Base-by-base conservation (phyloP, 331 rosid genomes). In the Malus hybrid region DNA sequence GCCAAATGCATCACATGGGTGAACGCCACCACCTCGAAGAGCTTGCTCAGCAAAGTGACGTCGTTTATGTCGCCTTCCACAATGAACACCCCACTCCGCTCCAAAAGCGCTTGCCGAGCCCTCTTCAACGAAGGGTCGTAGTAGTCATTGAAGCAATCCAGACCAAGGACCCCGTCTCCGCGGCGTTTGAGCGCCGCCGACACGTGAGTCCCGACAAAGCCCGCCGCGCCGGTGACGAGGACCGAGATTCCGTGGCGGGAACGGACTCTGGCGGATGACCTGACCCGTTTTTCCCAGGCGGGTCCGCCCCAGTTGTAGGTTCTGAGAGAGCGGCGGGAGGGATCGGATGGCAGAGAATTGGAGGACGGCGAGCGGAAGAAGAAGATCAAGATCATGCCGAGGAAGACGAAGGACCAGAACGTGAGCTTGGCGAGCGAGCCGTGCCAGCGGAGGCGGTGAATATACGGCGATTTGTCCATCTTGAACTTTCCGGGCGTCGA, bases 1-100 rank as follows among this genome's bases (percentile, higher is more conserved):
- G 96, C 96, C 83, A 90, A 85, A 67, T 90, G 96, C 96, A 90
- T 88, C 16, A 90, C 96, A 70, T 90, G 96, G 19, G 96, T 90
- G 54, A 90, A 90, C 4, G 91, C 73, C 59, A 90, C 96, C 67
- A 90, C 88, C 83, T 88, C 96, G 57, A 90, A 90, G 12, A 90
- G 93, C 83, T 85, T 90, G 77, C 69, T 84, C 76, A 91, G 48
- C 44, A 91, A 83, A 6, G 80, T 78, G 42, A 56, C 73, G 81
- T 91, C 96, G 39, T 91, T 91, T 69, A 91, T 91, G 66, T 91
- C 96, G 14, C 96, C 96, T 65, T 91, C 96, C 2, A 91, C 93
- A 52, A 91, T 75, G 87, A 70, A 91, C 54, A 91, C 91, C 10
- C 96, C 96, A 7, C 84, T 79, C 15, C 92, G 82, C 22, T 91